These are phyloP conservation scores for Olyra latifolia DNA, from an alignment of 176 grass and related monocot species.

Conservation along the genomic window DNA sequence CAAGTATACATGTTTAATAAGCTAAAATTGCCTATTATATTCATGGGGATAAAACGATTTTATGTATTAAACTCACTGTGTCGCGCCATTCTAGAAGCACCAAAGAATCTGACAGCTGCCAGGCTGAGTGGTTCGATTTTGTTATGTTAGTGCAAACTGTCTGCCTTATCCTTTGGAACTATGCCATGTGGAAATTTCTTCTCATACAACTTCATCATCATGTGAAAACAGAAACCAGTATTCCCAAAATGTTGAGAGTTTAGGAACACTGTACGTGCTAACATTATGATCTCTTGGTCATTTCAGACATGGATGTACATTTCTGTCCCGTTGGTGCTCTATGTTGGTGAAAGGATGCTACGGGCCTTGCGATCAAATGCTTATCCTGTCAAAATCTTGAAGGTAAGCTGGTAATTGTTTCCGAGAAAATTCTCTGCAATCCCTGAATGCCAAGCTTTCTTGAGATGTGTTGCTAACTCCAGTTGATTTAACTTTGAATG, in stretches of 20 bases:
- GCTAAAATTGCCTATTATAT: not conserved
- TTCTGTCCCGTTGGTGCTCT: slow-evolving; percentile 69
- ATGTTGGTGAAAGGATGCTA: slow-evolving; percentile 75
- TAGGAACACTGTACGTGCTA: not conserved
- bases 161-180: slow-evolving; percentile 23
- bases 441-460: not conserved
- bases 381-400: slow-evolving; percentile 81
- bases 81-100: not conserved
- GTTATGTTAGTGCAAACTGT: slow-evolving; percentile 5
- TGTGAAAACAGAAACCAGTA: slow-evolving; percentile 17
- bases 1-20: slow-evolving; percentile 1
- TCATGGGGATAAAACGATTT: not conserved
- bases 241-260: not conserved
- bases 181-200: slow-evolving; percentile 31
- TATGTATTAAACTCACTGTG: not conserved
- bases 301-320: slow-evolving; percentile 99
- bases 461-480: not conserved
- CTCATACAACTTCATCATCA: slow-evolving; percentile 24
- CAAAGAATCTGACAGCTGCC: slow-evolving; percentile 58
- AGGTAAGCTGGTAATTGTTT: slow-evolving; percentile 46
- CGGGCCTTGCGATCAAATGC: slow-evolving; percentile 86
- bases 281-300: slow-evolving; percentile 15
- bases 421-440: not conserved
- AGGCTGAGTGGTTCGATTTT: slow-evolving; percentile 7
- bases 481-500: not conserved